These are phyloP conservation scores for Leccinum pellstonianum DNA, from an alignment of 768 basidiomycete genomes.

Conservation along the genomic window DNA sequence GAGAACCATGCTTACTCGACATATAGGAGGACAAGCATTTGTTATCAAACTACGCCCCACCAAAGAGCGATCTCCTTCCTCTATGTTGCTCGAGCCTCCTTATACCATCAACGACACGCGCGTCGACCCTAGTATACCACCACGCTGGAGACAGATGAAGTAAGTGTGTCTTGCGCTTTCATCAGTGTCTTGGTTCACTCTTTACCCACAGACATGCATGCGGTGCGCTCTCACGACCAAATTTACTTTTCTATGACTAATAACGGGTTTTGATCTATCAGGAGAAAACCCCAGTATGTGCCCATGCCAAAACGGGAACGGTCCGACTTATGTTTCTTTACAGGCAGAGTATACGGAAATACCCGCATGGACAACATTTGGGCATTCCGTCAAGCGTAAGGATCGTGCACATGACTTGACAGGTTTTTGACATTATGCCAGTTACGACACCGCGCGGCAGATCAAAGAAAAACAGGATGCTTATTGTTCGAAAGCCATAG, in stretches of 20 bases:
- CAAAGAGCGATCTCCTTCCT: conserved; percentile 67
- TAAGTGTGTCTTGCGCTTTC: conserved; percentile 30
- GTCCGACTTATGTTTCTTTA: neutral
- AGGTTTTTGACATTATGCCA: conserved; percentile 12
- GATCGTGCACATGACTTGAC: neutral
- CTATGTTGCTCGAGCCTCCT: conserved; percentile 86
- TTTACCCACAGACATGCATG: conserved; percentile 52
- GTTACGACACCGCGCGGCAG: conserved; percentile 53
- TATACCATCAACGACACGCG: conserved; percentile 52
- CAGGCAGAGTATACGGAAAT: conserved; percentile 31
- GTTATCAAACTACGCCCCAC: conserved; percentile 83
- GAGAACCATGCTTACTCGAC: conserved; percentile 7
- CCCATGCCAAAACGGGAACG: neutral
- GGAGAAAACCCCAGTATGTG: conserved; percentile 49
- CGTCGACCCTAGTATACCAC: conserved; percentile 38
- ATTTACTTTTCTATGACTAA: neutral
- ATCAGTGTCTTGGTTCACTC: conserved; percentile 5
- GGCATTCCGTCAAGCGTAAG: conserved; percentile 53
- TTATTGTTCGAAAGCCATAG: conserved; percentile 46
- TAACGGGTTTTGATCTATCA: conserved; percentile 10
- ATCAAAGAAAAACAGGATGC: conserved; percentile 55
- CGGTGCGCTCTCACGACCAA: conserved; percentile 33
- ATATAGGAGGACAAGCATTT: conserved; percentile 81
- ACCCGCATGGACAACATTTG: conserved; percentile 49
- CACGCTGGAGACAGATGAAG: conserved; percentile 84